Base-by-base conservation (phyloP, 1,139 yeast species). In the Yamadazyma dushanensis region DNA sequence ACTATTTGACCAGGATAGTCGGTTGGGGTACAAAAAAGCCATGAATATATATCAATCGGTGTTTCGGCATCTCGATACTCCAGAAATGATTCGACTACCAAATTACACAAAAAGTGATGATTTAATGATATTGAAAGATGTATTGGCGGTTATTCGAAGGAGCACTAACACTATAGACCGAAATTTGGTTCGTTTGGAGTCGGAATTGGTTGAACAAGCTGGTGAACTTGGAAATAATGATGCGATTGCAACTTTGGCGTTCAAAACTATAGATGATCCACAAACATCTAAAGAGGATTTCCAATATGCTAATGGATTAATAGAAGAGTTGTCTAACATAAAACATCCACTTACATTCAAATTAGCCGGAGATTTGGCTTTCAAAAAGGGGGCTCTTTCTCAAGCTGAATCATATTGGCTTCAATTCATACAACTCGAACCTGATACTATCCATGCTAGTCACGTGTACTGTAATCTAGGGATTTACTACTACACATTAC, bases 161-260 rank as follows among this genome's bases (percentile, higher is more conserved):
- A 69, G 77, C 34, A 78, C 92, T 1, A 79, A 79, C 42, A 63
- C 81, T 2, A 67, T 76, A 13, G 78, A 83, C 47, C 70, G 55
- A 36, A 62, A 79, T 48, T 56, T 83, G 31, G 63, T 83, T 3
- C 73, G 61, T 8, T 59, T 88, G 18, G 96, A 88, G 53, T 76
- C 80, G 44, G 82, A 78, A 44, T 58, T 88, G 29, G 74, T 88
- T 8, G 95, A 87, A 47, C 75, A 75, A 39, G 89, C 96, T 7
- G 96, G 96, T 0, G 95, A 86, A 50, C 50, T 79, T 50, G 96
- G 96, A 1, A 77, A 84, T 51, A 76, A 80, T 44, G 88, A 88
- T 57, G 96, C 96, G 1, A 78, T 89, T 18, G 68, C 92, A 1
- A 63, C 86, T 11, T 59, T 89, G 16, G 77, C 88, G 26, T 88